Percentiles rank a stretch among this genome's conserved stretches.
Evolutionary conservation across 345 rosid species (phyloP).

Genomic region (Erodium maritimum): DNA sequence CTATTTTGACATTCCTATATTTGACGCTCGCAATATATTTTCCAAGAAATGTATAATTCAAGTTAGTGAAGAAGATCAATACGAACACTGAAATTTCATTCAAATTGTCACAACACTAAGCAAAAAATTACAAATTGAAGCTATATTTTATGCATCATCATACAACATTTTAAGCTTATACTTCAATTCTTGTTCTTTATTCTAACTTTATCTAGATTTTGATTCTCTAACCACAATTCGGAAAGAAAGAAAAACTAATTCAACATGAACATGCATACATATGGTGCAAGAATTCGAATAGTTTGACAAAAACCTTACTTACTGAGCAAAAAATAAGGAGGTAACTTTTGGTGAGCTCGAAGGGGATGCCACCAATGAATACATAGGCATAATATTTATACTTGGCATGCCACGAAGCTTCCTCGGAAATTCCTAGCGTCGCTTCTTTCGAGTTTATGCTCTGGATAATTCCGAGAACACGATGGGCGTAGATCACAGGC

Average conservation of each 20-base stretch:
- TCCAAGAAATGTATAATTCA: not conserved
- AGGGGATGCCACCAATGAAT: slow-evolving; percentile 74
- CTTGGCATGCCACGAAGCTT: slow-evolving; percentile 91
- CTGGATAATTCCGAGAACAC: slow-evolving; percentile 23
- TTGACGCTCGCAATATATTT: not conserved
- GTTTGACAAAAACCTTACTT: slow-evolving; percentile 10
- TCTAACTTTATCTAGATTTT: no score
- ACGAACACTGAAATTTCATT: not conserved
- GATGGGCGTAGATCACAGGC: not conserved
- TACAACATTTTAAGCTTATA: no score
- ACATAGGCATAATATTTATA: slow-evolving; percentile 79
- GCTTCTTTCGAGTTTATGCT: slow-evolving; percentile 65
- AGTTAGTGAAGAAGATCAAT: not conserved
- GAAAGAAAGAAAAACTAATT: no score
- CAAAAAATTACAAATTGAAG: not conserved
- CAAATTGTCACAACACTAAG: not conserved
- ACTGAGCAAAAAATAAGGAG: slow-evolving; percentile 87
- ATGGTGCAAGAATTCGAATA: no score
- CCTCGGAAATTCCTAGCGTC: slow-evolving; percentile 68
- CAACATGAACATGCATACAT: no score
- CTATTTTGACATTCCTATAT: not conserved
- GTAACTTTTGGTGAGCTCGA: slow-evolving; percentile 90
- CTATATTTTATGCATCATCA: not conserved
- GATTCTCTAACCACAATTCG: no score
- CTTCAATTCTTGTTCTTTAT: no score